A percentile compares a stretch with the other conserved stretches of the same genome.
Evolutionary conservation across 2,329 filamentous ascomycete species (phyloP).

Genomic region (Fusarium lateritium): DNA sequence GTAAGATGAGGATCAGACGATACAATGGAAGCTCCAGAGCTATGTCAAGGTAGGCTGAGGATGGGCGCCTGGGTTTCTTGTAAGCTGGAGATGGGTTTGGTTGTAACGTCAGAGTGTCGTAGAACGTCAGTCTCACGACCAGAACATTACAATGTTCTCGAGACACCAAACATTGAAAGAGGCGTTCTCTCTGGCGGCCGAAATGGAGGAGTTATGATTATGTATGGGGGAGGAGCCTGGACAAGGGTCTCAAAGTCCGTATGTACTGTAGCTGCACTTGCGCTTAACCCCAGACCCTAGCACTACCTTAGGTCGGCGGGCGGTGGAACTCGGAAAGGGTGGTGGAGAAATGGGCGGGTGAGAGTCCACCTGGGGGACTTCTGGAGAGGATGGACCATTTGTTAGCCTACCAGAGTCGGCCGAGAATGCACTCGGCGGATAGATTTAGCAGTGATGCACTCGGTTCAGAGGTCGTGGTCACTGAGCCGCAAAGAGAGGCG

Average conservation of each 20-base stretch:
- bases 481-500: conserved; percentile 18
- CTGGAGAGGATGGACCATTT: conserved; percentile 39
- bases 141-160: conserved; percentile 19
- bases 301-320: conserved; percentile 13
- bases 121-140: conserved; percentile 23
- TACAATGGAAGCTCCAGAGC: conserved; percentile 27
- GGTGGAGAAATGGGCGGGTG: conserved; percentile 45
- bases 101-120: conserved; percentile 3
- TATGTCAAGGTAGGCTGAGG: conserved; percentile 10
- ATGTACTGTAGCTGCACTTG: conserved; percentile 28
- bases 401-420: conserved; percentile 37
- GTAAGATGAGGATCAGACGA: conserved; percentile 38
- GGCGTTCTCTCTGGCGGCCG: conserved; percentile 27
- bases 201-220: conserved; percentile 49
- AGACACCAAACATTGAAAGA: conserved; percentile 37
- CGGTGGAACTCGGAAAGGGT: conserved; percentile 47
- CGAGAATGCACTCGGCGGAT: conserved; percentile 24
- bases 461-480: conserved; percentile 28
- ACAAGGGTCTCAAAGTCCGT: conserved; percentile 39
- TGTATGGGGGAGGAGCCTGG: conserved; percentile 46
- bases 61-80: background rate
- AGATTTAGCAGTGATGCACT: conserved; percentile 28
- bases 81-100: background rate
- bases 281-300: conserved; percentile 45
- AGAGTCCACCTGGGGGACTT: conserved; percentile 45